Evolutionary conservation across 169 alveolate species (phyloP).

Genomic region (Babesia caballi): DNA sequence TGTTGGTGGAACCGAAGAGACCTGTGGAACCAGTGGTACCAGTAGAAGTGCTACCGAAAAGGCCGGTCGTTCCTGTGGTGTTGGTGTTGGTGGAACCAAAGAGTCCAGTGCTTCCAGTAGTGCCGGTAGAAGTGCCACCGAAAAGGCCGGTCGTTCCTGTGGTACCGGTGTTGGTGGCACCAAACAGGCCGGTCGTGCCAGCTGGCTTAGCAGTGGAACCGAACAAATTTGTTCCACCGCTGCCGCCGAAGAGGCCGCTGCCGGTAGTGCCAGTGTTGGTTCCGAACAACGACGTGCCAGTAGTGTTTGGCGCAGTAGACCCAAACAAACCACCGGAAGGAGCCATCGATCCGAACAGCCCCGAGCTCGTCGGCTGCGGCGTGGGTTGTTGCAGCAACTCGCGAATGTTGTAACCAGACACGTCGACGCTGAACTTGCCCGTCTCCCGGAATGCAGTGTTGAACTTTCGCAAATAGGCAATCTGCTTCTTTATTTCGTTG

Average conservation of each 20-base stretch:
- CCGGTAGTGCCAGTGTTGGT: not conserved
- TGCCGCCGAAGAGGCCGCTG: not conserved
- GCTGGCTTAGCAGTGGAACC: not conserved
- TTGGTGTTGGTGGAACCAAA: not conserved
- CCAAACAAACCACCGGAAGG: constrained; percentile 19
- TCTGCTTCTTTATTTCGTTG: constrained; percentile 48
- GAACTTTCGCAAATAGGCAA: constrained; percentile 41
- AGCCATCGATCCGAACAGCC: not conserved
- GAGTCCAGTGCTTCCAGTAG: not conserved
- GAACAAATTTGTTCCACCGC: not conserved
- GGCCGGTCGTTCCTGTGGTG: not conserved
- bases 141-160: not conserved
- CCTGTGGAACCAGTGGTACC: constrained; percentile 13
- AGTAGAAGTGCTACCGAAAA: not conserved
- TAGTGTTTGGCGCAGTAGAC: not conserved
- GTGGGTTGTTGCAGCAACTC: constrained; percentile 46
- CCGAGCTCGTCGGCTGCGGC: constrained; percentile 3
- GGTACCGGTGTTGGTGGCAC: not conserved
- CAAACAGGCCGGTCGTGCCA: not conserved
- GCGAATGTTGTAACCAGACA: constrained; percentile 18
- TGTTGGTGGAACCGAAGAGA: not conserved
- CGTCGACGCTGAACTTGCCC: constrained; percentile 8
- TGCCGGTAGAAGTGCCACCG: not conserved
- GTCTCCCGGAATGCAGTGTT: constrained; percentile 47
- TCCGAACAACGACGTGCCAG: not conserved